phyloP scores from a whole-genome alignment of 768 basidiomycete genomes.

The Cystobasidium tubakii region DNA sequence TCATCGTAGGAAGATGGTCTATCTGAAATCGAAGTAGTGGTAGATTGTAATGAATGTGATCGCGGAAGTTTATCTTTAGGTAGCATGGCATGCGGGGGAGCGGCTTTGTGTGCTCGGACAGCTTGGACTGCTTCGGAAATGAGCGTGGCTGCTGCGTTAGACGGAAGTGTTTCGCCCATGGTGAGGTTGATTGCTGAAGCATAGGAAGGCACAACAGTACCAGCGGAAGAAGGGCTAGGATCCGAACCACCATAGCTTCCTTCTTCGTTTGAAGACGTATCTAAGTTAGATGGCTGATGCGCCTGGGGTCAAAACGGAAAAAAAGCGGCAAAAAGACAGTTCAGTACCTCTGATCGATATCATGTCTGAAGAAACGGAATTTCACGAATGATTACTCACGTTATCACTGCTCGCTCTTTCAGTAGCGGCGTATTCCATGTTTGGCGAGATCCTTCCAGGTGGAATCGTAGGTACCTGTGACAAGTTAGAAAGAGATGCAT shows the following conservation, averaged over 20 bases:
- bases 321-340: neutral
- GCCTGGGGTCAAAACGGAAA: neutral
- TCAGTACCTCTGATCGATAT: too few relatives aligned
- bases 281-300: neutral
- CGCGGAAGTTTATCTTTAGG: neutral
- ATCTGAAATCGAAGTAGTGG: neutral
- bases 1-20: constrained; percentile 3
- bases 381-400: too few relatives aligned
- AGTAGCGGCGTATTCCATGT: neutral
- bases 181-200: neutral
- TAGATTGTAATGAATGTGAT: neutral
- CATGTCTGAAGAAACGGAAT: too few relatives aligned
- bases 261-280: constrained; percentile 1
- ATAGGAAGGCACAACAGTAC: neutral
- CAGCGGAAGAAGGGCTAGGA: constrained; percentile 1
- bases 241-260: constrained; percentile 3
- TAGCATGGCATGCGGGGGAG: neutral
- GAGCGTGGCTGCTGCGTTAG: neutral
- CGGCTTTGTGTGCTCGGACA: neutral
- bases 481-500: too few relatives aligned
- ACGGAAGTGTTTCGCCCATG: neutral
- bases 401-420: neutral
- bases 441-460: neutral
- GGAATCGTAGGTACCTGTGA: too few relatives aligned
- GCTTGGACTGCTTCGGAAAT: neutral